Conservation (phyloP, 345 rosid genomes). For the Aethionema arabicum region DNA sequence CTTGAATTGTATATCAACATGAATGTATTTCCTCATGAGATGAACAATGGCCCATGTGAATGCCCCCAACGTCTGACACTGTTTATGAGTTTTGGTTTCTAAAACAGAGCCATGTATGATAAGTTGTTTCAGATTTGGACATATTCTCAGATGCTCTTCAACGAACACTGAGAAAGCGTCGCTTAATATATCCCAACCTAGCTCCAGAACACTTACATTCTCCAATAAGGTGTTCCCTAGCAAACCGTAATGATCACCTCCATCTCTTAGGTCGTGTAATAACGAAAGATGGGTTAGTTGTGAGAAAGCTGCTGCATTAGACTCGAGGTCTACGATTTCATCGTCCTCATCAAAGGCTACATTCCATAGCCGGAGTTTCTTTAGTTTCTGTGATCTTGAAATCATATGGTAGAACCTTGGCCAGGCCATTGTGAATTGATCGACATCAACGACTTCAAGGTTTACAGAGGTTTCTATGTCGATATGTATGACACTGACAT, state of each 20-base stretch:
- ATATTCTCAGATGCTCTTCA: constrained; percentile 57
- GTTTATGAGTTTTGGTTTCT: constrained; percentile 62
- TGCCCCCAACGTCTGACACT: constrained; percentile 59
- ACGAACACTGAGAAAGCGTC: constrained; percentile 68
- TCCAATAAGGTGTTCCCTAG: constrained; percentile 56
- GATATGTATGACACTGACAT: constrained; percentile 63
- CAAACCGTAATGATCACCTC: constrained; percentile 52
- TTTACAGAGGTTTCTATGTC: constrained; percentile 63
- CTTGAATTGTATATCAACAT: constrained; percentile 72
- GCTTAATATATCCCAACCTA: constrained; percentile 66
- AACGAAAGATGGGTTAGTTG: constrained; percentile 67
- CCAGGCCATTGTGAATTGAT: constrained; percentile 69
- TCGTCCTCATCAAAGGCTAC: constrained; percentile 65
- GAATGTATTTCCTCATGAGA: constrained; percentile 73
- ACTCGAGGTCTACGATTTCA: constrained; percentile 64
- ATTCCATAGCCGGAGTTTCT: constrained; percentile 80
- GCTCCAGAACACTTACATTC: constrained; percentile 65
- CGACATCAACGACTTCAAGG: constrained; percentile 71
- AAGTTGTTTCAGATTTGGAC: constrained; percentile 68
- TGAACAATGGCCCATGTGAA: constrained; percentile 71
- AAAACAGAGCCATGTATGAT: constrained; percentile 68
- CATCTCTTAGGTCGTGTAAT: constrained; percentile 66
- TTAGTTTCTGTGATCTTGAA: constrained; percentile 64
- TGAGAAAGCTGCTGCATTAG: constrained; percentile 63
- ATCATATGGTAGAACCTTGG: constrained; percentile 77